Conservation (phyloP, 2,329 filamentous ascomycete genomes). For the Colletotrichum filicis region DNA sequence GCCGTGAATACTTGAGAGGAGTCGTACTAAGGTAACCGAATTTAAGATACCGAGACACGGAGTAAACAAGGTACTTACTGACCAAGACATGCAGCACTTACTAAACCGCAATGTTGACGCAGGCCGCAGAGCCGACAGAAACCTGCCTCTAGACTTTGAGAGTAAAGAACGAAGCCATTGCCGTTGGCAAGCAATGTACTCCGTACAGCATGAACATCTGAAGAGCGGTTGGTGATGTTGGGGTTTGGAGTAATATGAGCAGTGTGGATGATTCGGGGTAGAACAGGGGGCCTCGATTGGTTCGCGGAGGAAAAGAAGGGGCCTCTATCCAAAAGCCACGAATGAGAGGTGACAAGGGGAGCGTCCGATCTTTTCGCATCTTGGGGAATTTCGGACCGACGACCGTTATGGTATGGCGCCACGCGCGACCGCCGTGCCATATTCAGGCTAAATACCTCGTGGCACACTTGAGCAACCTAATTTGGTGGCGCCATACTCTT, state of each 20-base stretch:
- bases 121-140: neutral
- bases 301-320: slow-evolving; percentile 17
- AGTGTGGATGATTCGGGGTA: slow-evolving; percentile 34
- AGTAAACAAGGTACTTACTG: neutral
- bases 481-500: slow-evolving; percentile 18
- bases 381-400: slow-evolving; percentile 36
- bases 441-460: slow-evolving; percentile 34
- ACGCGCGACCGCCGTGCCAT: slow-evolving; percentile 30
- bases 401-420: slow-evolving; percentile 35
- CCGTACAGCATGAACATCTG: neutral
- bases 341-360: slow-evolving; percentile 4
- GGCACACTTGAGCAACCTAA: slow-evolving; percentile 25
- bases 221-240: neutral
- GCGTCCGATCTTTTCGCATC: slow-evolving; percentile 27
- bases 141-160: neutral
- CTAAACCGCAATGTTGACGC: neutral
- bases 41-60: neutral
- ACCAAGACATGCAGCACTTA: neutral
- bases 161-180: neutral
- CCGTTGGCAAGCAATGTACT: neutral
- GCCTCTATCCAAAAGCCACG: slow-evolving; percentile 26
- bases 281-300: slow-evolving; percentile 29
- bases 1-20: neutral
- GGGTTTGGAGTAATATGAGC: slow-evolving; percentile 7
- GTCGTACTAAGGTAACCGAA: neutral